phyloP scores from a whole-genome alignment of 148 eudicot species.

The Talinum fruticosum region DNA sequence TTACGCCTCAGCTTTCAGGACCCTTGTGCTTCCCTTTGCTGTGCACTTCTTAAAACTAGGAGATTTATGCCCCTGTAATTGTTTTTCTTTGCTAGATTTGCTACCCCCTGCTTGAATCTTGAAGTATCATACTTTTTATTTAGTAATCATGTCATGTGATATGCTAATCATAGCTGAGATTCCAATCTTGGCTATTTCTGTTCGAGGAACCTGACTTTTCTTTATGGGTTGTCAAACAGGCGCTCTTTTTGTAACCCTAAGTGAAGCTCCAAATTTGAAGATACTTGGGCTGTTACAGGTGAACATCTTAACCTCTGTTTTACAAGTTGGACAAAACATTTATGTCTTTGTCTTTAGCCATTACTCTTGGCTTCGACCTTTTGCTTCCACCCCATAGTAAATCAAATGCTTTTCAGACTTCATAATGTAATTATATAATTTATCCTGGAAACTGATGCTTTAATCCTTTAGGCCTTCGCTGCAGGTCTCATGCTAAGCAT shows the following conservation, averaged over 20 bases:
- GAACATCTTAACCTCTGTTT: conserved; percentile 9
- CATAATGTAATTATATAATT: neutral
- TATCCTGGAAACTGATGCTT: conserved; percentile 8
- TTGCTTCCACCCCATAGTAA: neutral
- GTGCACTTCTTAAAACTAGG: neutral
- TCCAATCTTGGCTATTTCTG: neutral
- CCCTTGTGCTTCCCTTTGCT: neutral
- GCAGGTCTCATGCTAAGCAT: conserved; percentile 99
- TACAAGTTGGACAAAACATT: neutral
- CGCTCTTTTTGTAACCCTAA: conserved; percentile 83
- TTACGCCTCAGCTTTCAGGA: neutral
- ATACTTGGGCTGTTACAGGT: conserved; percentile 95
- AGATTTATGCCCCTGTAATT: neutral
- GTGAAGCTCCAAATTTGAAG: conserved; percentile 79
- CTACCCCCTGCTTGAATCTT: neutral
- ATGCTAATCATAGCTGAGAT: neutral
- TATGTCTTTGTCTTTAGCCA: neutral
- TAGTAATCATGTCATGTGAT: neutral
- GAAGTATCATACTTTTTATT: neutral
- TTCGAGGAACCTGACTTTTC: conserved; percentile 13
- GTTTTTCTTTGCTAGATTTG: neutral
- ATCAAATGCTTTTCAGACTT: neutral
- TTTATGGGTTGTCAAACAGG: conserved; percentile 45
- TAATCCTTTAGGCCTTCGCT: conserved; percentile 76
- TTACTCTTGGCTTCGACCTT: too few relatives aligned